Base-by-base conservation (phyloP, 176 grass and related monocot genomes). In the Aegilops tauschii region DNA sequence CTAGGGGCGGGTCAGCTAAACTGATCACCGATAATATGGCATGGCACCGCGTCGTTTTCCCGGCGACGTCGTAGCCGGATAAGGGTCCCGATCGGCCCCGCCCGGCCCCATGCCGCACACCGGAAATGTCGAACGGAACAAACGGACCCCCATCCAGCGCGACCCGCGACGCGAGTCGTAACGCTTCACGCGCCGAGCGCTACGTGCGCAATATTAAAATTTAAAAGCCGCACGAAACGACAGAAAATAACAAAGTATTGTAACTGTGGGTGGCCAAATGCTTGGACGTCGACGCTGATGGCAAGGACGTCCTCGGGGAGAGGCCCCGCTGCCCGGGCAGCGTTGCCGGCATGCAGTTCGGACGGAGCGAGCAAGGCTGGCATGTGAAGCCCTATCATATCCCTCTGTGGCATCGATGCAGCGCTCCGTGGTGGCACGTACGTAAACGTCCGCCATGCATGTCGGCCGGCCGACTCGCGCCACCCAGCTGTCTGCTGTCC, bases 1-100 rank as follows among this genome's bases (percentile, higher is more conserved):
- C 72, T 34, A 58, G 52, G 21, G 21, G 21, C 34, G 21, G 29
- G 5, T 39, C 67, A 49, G 23, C 40, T 73, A 56, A 27, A 21
- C 8, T 32, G 77, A 59, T 76, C 34, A 14, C 31, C 31, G 67
- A 23, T 20, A 32, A 17, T 49, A 54, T 42, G 83, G 61, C 72
- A 77, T 3, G 89, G 84, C 73, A 9, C 34, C 28, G 80, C 20
- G 89, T 91, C 85, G 80, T 81, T 85, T 84, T 84, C 85, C 14
- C 49, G 45, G 17, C 44, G 16, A 35, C 49, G 69, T 61, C 29
- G 81, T 34, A 61, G 59, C 4, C 12, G 67, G 85, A 87, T 84
- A 90, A 80, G 89, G 89, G 42, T 59, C 58, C 27, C 12, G 54
- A 8, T 21, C 18, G 6, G 3, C 54, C 54, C 54, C 50, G 1